These are phyloP conservation scores for Saturnispora zaruensis DNA, from an alignment of 805 yeast species.

Conservation along the genomic window DNA sequence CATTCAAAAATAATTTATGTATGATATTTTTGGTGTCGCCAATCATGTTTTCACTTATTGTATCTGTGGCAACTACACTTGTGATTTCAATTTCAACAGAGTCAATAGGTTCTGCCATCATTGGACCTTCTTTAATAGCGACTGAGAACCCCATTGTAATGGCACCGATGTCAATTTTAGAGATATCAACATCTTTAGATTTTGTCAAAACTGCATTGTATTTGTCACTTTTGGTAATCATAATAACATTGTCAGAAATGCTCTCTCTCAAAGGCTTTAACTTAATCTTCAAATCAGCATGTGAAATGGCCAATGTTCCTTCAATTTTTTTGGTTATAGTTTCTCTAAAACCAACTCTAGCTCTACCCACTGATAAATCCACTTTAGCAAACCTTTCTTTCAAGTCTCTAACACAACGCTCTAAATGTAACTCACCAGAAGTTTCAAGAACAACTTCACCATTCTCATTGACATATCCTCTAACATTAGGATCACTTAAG, in stretches of 20 bases:
- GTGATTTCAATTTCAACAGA: conserved; percentile 59
- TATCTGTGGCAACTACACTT: conserved; percentile 25
- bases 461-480: conserved; percentile 72
- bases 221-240: conserved; percentile 26
- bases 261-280: conserved; percentile 4
- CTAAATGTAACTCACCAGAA: conserved; percentile 95
- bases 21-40: conserved; percentile 36
- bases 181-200: conserved; percentile 19
- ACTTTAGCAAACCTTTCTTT: conserved; percentile 87
- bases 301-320: background rate
- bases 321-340: conserved; percentile 42
- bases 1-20: conserved; percentile 58
- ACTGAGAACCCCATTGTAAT: conserved; percentile 67
- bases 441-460: conserved; percentile 93
- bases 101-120: conserved; percentile 79
- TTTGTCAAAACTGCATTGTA: conserved; percentile 69
- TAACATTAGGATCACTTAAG: conserved; percentile 92
- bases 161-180: conserved; percentile 6
- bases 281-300: conserved; percentile 26
- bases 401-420: conserved; percentile 86
- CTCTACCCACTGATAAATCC: conserved; percentile 79
- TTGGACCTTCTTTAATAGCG: conserved; percentile 77
- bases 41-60: conserved; percentile 13
- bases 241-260: conserved; percentile 22
- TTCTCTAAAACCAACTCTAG: conserved; percentile 91